These are phyloP conservation scores for Dalbergia oliveri DNA, from an alignment of 306 rosid genomes.

Conservation along the genomic window DNA sequence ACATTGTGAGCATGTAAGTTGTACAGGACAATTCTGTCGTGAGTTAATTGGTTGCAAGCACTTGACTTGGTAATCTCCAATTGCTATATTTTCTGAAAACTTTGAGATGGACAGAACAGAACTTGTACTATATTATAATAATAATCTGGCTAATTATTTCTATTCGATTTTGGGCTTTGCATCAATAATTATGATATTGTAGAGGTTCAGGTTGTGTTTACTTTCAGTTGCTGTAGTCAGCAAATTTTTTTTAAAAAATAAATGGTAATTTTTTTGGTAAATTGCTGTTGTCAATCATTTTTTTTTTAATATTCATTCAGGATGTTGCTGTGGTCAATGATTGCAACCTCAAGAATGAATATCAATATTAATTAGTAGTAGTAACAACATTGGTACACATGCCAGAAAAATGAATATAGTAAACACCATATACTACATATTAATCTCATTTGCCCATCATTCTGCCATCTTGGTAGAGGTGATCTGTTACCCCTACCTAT, in stretches of 20 bases:
- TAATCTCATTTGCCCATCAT: too few relatives aligned
- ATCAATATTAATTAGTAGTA: neutral
- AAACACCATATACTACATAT: neutral
- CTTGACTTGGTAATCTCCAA: neutral
- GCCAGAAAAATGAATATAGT: too few relatives aligned
- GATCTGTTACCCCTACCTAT: too few relatives aligned
- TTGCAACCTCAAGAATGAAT: neutral
- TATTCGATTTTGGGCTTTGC: conserved; percentile 18
- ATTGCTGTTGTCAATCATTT: too few relatives aligned
- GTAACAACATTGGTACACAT: too few relatives aligned
- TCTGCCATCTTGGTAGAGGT: too few relatives aligned
- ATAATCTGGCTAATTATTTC: conserved; percentile 11
- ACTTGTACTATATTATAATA: neutral
- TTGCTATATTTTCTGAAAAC: neutral
- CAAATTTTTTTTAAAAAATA: too few relatives aligned
- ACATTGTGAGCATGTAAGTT: conserved; percentile 39
- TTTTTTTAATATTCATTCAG: too few relatives aligned
- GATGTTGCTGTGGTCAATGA: neutral
- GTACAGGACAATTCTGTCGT: neutral
- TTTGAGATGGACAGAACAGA: conserved; percentile 22
- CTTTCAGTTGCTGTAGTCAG: neutral
- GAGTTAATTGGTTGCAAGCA: conserved; percentile 10
- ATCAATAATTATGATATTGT: neutral
- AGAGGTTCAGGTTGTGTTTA: neutral
- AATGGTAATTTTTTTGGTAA: too few relatives aligned